A percentile compares a stretch with the other conserved stretches of the same genome.
Evolutionary conservation across 108 stramenopile species (phyloP).

Genomic region (Cafeteria roenbergensis): DNA sequence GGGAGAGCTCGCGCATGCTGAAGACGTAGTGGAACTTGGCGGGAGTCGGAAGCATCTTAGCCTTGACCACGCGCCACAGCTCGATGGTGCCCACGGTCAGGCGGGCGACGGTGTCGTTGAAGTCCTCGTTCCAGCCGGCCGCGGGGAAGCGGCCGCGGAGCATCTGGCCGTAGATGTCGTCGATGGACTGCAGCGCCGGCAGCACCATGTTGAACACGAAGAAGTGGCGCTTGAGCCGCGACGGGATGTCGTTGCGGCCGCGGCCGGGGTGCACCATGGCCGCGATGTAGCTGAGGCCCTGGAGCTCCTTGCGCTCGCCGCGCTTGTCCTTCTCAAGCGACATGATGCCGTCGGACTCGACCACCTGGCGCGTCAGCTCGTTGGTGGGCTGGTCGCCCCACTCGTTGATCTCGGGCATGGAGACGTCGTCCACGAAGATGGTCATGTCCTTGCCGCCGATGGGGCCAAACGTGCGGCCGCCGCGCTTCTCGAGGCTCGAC

Average conservation of each 20-base stretch:
- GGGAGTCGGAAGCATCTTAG: constrained; percentile 73
- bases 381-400: constrained; percentile 82
- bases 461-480: constrained; percentile 73
- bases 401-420: constrained; percentile 74
- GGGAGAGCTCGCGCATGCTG: constrained; percentile 71
- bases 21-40: constrained; percentile 82
- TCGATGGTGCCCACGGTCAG: constrained; percentile 64
- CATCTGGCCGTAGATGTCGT: constrained; percentile 84
- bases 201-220: constrained; percentile 74
- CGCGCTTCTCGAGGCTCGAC: constrained; percentile 70
- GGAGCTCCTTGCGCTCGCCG: constrained; percentile 72
- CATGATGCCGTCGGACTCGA: constrained; percentile 67
- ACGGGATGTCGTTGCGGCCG: constrained; percentile 76
- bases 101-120: constrained; percentile 38
- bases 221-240: constrained; percentile 74
- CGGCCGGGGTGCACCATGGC: constrained; percentile 78
- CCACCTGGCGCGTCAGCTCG: constrained; percentile 63
- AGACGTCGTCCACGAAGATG: constrained; percentile 72
- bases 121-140: constrained; percentile 48
- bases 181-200: constrained; percentile 69
- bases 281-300: constrained; percentile 65
- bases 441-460: constrained; percentile 78
- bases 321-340: constrained; percentile 80
- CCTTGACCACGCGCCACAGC: constrained; percentile 62
- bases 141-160: constrained; percentile 50